phyloP scores from a whole-genome alignment of 176 grass and related monocot species.

The Oryza australiensis region DNA sequence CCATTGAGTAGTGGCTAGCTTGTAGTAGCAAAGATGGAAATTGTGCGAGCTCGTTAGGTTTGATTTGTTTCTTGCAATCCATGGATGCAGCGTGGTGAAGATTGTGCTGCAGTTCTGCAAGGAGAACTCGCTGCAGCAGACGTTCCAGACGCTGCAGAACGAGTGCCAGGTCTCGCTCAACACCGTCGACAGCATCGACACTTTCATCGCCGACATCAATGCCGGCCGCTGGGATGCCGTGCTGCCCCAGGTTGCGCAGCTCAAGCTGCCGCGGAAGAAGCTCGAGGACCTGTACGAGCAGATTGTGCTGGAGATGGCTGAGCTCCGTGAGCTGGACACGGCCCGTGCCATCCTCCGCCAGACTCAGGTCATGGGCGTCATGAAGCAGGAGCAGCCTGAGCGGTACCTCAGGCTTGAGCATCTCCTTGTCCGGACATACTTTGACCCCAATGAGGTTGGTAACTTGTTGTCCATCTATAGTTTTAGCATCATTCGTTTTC shows the following conservation, averaged over 20 bases:
- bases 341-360: slow-evolving; percentile 90
- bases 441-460: slow-evolving; percentile 84
- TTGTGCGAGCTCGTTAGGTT: neutral
- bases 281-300: slow-evolving; percentile 98
- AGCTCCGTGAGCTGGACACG: slow-evolving; percentile 90
- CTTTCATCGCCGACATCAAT: slow-evolving; percentile 78
- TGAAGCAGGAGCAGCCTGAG: slow-evolving; percentile 99
- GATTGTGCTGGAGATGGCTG: slow-evolving; percentile 98
- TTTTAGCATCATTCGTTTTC: slow-evolving; percentile 10
- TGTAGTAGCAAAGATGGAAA: neutral
- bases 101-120: slow-evolving; percentile 99
- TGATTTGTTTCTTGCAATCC: slow-evolving; percentile 9
- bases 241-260: slow-evolving; percentile 86
- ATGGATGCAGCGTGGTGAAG: slow-evolving; percentile 77
- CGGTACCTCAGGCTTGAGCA: slow-evolving; percentile 94
- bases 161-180: slow-evolving; percentile 98
- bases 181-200: slow-evolving; percentile 86
- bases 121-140: slow-evolving; percentile 97
- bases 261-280: slow-evolving; percentile 88
- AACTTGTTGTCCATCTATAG: neutral
- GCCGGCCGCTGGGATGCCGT: slow-evolving; percentile 91
- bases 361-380: slow-evolving; percentile 96
- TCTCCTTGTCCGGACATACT: slow-evolving; percentile 90
- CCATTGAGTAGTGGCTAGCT: neutral
- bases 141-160: slow-evolving; percentile 92